Evolutionary conservation across 2,329 filamentous ascomycete genomes (phyloP).

Genomic region (Achaetomium macrosporum): DNA sequence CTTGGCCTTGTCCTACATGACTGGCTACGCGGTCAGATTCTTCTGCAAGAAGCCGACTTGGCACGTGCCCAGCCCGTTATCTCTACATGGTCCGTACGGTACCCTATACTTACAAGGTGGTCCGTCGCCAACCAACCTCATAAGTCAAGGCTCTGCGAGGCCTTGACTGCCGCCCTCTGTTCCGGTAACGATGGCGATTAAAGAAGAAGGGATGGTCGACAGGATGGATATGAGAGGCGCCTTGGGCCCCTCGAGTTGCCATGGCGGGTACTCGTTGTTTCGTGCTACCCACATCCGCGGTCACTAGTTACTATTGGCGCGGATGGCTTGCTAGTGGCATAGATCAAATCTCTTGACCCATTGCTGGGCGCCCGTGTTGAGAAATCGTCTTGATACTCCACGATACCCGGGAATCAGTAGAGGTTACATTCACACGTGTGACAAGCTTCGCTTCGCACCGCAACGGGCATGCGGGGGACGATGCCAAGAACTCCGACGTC

Average conservation of each 20-base stretch:
- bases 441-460: not conserved
- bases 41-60: conserved; percentile 19
- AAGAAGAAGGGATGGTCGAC: not conserved
- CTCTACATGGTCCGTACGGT: not conserved
- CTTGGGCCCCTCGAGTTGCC: conserved; percentile 8
- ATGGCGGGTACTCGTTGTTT: conserved; percentile 16
- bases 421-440: conserved; percentile 42
- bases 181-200: too few relatives aligned
- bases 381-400: conserved; percentile 49
- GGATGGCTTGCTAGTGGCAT: conserved; percentile 50
- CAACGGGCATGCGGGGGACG: not conserved
- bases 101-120: conserved; percentile 3
- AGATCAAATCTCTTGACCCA: conserved; percentile 41
- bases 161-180: too few relatives aligned
- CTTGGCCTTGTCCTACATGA: not conserved
- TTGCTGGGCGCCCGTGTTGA: conserved; percentile 54
- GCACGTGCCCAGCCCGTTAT: conserved; percentile 2
- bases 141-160: not conserved
- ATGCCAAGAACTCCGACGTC: too few relatives aligned
- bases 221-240: not conserved
- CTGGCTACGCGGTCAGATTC: conserved; percentile 5
- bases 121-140: not conserved
- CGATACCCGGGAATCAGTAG: conserved; percentile 54
- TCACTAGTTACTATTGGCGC: conserved; percentile 38
- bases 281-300: conserved; percentile 42